Percentiles rank a stretch among this genome's conserved stretches.
Conservation (phyloP, 306 rosid species). For the Dalbergia cultrata region DNA sequence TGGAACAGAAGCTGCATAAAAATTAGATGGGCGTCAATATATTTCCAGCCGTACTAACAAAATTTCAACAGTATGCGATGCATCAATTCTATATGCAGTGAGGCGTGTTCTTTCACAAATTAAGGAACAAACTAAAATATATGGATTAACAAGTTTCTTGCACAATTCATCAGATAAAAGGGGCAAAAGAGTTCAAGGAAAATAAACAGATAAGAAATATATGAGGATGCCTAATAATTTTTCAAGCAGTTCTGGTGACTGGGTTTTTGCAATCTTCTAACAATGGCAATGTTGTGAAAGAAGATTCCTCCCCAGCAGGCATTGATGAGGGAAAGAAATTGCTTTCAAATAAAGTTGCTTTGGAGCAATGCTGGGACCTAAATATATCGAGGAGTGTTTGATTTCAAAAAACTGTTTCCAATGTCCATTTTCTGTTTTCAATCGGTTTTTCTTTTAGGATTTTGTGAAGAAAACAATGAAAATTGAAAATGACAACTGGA, state of each 20-base stretch:
- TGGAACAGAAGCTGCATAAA: slow-evolving; percentile 62
- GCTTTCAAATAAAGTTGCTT: too few species aligned
- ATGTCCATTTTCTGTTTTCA: too few species aligned
- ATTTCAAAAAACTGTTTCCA: too few species aligned
- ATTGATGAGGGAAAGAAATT: background rate
- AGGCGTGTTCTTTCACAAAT: background rate
- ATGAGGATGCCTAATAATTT: too few species aligned
- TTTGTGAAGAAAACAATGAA: too few species aligned
- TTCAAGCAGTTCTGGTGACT: too few species aligned
- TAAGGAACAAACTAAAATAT: background rate
- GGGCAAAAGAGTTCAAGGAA: background rate
- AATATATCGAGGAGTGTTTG: too few species aligned
- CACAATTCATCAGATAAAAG: background rate
- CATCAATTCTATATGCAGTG: background rate
- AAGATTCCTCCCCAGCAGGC: background rate
- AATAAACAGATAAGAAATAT: background rate
- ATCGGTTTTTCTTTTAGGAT: too few species aligned
- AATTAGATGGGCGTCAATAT: background rate
- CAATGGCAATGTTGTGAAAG: too few species aligned
- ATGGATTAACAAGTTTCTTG: background rate
- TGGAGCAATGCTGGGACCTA: background rate
- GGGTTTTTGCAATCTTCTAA: too few species aligned
- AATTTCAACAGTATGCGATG: background rate
- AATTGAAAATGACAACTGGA: too few species aligned
- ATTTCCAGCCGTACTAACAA: background rate